Evolutionary conservation across 495 filamentous ascomycete genomes (phyloP), one percentile per base, ranked within the genome.

Genomic region (Hypoxylon fragiforme): DNA sequence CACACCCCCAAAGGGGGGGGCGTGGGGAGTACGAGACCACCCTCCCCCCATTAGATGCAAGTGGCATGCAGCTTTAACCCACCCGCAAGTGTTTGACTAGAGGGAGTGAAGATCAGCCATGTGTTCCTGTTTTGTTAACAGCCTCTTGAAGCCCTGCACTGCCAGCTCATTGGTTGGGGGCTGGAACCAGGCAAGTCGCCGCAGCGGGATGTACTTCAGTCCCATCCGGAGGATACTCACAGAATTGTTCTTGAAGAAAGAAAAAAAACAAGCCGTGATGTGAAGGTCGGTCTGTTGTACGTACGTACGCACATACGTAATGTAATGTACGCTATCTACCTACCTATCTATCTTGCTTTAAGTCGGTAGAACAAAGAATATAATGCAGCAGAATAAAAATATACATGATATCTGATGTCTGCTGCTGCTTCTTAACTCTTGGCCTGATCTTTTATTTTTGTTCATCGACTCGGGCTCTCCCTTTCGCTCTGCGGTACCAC

Each of bases 91-190:
- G 46, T 48, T 52, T 46, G 58, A 46, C 52, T 57, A 26, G 42
- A 56, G 58, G 28, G 44, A 34, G 44, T 45, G 35, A 49, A 48
- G 53, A 58, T 60, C 49, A 48, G 19, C 53, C 38, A 51, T 55
- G 58, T 54, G 62, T 63, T 57, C 51, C 50, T 57, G 62, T 54
- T 62, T 60, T 60, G 57, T 62, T 62, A 57, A 51, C 52, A 62
- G 61, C 54, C 62, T 55, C 62, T 62, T 26, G 24, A 32, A 56
- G 46, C 41, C 50, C 53, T 57, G 45, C 46, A 43, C 39, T 51
- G 53, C 55, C 48, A 53, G 52, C 35, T 63, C 45, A 65, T 65
- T 68, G 62, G 65, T 54, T 60, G 55, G 62, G 56, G 62, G 65
- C 53, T 30, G 38, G 44, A 63, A 43, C 48, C 54, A 63, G 19